phyloP scores from a whole-genome alignment of 2,329 filamentous ascomycete genomes.

The Clarireedia hainanense region DNA sequence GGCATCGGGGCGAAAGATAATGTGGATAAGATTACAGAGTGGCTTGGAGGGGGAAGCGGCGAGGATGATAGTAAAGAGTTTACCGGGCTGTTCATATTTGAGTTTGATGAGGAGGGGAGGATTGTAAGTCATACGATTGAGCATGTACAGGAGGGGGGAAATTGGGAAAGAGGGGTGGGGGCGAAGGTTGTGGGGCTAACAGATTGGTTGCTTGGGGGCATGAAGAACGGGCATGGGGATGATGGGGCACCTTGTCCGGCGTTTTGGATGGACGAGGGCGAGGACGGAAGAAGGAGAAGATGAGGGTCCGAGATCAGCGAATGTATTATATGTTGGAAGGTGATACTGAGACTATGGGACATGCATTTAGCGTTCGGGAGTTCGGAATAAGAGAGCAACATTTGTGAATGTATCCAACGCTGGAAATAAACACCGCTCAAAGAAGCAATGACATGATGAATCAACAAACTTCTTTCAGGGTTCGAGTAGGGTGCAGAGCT shows the following conservation, averaged over 20 bases:
- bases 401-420: background rate
- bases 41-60: constrained; percentile 37
- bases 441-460: background rate
- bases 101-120: constrained; percentile 82
- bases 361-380: background rate
- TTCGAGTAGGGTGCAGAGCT: too few species aligned
- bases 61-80: constrained; percentile 66
- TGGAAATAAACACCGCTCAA: constrained; percentile 2
- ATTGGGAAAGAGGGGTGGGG: constrained; percentile 74
- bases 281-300: background rate
- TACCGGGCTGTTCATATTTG: constrained; percentile 87
- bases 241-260: constrained; percentile 27
- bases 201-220: constrained; percentile 85
- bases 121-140: constrained; percentile 89
- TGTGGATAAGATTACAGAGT: constrained; percentile 46
- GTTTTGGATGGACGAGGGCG: constrained; percentile 14
- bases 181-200: constrained; percentile 84
- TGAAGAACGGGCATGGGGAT: constrained; percentile 35
- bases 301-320: background rate
- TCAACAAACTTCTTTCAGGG: background rate
- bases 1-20: constrained; percentile 36
- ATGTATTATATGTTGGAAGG: background rate
- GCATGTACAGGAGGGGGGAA: constrained; percentile 74
- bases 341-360: background rate
- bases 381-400: background rate